phyloP scores from a whole-genome alignment of 768 basidiomycete species.

The Trametes cinnabarina region DNA sequence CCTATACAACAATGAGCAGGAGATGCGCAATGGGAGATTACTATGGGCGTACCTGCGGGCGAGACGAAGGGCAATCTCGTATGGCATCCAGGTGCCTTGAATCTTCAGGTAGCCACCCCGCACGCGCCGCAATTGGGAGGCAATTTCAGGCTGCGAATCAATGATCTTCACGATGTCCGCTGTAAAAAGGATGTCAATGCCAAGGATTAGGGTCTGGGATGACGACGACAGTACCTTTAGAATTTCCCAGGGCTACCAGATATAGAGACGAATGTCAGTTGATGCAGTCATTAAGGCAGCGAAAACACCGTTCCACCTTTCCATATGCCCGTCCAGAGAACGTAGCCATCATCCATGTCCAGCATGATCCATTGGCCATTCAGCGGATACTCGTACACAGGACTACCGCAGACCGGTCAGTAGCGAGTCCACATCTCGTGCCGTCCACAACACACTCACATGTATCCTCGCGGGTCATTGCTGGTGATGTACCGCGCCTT shows the following conservation, averaged over 20 bases:
- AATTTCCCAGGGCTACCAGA: slow-evolving; percentile 84
- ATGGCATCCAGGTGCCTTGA: slow-evolving; percentile 94
- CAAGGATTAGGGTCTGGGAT: neutral
- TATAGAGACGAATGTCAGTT: slow-evolving; percentile 3
- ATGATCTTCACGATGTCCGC: slow-evolving; percentile 93
- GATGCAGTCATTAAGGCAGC: neutral
- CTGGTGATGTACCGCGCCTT: slow-evolving; percentile 88
- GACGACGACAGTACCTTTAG: slow-evolving; percentile 58
- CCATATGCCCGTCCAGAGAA: slow-evolving; percentile 93
- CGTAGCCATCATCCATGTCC: slow-evolving; percentile 91
- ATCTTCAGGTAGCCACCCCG: slow-evolving; percentile 89
- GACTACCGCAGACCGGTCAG: slow-evolving; percentile 38
- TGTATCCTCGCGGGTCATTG: slow-evolving; percentile 86
- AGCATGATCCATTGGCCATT: slow-evolving; percentile 95
- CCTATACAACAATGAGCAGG: slow-evolving; percentile 38
- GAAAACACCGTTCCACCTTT: slow-evolving; percentile 56
- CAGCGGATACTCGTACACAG: slow-evolving; percentile 87
- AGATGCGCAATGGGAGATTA: neutral
- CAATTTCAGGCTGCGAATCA: slow-evolving; percentile 86
- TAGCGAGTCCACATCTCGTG: neutral
- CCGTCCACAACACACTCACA: slow-evolving; percentile 46
- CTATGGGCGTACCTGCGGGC: slow-evolving; percentile 63
- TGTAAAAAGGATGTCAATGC: slow-evolving; percentile 29
- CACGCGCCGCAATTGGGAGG: slow-evolving; percentile 76
- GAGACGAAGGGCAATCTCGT: slow-evolving; percentile 80